Conservation (phyloP, 805 yeast genomes). For the Ogataea saltuana region DNA sequence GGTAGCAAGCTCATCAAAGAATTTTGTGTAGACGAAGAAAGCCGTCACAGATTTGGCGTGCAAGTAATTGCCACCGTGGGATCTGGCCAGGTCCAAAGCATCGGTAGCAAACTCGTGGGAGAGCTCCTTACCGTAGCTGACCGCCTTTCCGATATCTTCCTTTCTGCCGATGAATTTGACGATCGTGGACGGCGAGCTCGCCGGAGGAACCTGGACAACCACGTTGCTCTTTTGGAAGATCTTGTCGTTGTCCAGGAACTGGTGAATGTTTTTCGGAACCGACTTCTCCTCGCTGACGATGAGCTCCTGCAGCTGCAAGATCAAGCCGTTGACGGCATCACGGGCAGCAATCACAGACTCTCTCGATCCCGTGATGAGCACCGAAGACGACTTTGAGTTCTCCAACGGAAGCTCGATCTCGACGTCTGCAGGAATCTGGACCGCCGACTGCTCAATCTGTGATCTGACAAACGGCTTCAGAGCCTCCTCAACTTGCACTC, state of each 20-base stretch:
- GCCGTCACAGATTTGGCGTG: conserved; percentile 80
- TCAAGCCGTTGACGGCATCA: conserved; percentile 45
- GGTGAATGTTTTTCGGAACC: conserved; percentile 70
- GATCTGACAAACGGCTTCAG: conserved; percentile 47
- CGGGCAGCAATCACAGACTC: conserved; percentile 60
- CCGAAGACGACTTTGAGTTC: conserved; percentile 40
- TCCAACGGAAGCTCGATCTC: conserved; percentile 32
- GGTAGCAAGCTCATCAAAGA: conserved; percentile 46
- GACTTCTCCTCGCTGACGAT: conserved; percentile 55
- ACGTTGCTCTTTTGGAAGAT: conserved; percentile 58
- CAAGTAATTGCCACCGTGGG: conserved; percentile 75
- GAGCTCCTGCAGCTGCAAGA: conserved; percentile 45
- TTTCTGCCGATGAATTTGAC: conserved; percentile 67
- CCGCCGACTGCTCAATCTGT: conserved; percentile 30
- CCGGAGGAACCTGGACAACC: conserved; percentile 53
- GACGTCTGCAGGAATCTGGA: conserved; percentile 26
- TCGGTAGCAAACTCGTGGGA: conserved; percentile 63
- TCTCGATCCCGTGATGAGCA: conserved; percentile 70
- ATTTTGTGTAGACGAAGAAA: conserved; percentile 56
- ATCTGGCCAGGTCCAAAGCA: conserved; percentile 78
- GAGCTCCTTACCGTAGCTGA: conserved; percentile 57
- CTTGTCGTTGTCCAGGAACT: conserved; percentile 59
- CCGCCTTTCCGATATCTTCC: conserved; percentile 58
- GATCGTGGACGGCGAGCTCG: conserved; percentile 40
- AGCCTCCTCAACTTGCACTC: conserved; percentile 44